Conservation (phyloP, 345 rosid genomes). For the Salix arbutifolia region DNA sequence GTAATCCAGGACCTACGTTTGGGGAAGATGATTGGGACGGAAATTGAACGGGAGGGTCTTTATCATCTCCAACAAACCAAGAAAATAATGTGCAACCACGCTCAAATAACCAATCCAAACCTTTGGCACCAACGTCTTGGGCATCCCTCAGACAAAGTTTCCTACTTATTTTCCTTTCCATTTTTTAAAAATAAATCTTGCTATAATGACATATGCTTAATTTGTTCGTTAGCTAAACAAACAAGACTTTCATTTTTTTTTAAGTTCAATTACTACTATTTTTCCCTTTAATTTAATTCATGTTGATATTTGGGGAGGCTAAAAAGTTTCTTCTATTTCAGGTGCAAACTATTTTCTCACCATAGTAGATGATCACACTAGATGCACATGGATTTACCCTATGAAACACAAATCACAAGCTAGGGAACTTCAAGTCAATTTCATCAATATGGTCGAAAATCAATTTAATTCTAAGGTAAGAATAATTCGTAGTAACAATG, state of each 20-base stretch:
- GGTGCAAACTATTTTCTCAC: constrained; percentile 1
- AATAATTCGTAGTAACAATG: not conserved
- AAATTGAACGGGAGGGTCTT: not conserved
- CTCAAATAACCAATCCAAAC: too few species aligned
- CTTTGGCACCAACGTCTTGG: not conserved
- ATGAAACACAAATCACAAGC: not conserved
- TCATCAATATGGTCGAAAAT: not conserved
- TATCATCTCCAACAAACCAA: not conserved
- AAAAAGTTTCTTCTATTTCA: not conserved
- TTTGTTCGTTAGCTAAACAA: constrained; percentile 3
- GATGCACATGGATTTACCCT: not conserved
- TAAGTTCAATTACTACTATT: not conserved
- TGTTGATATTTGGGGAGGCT: constrained; percentile 8
- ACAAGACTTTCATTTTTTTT: not conserved
- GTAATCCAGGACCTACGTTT: not conserved
- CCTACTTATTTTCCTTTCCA: not conserved
- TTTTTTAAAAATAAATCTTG: not conserved
- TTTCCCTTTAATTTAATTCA: not conserved
- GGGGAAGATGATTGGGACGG: constrained; percentile 1
- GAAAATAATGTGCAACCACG: too few species aligned
- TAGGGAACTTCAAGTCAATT: not conserved
- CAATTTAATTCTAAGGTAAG: not conserved
- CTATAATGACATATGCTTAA: not conserved
- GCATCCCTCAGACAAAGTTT: not conserved
- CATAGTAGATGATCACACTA: not conserved